Base-by-base conservation (phyloP, 176 grass and related monocot genomes). In the Oryza glumipatula region DNA sequence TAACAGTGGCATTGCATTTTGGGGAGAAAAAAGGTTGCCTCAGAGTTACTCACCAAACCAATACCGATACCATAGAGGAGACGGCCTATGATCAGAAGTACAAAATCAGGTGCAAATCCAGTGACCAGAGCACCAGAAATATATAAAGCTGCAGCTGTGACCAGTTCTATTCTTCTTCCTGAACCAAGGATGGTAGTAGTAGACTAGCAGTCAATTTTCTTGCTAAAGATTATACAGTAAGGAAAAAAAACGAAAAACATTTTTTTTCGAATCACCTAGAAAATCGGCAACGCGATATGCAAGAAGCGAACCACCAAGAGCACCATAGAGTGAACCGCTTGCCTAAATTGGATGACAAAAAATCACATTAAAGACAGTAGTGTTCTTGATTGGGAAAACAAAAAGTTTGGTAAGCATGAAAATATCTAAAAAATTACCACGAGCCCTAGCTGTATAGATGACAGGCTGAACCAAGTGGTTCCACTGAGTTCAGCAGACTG, bases 311-410 rank as follows among this genome's bases (percentile, higher is more conserved):
- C 96, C 96, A 35, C 83, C 86, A 85, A 99, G 96, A 67, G 96
- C 96, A 81, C 93, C 96, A 90, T 96, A 99, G 39, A 99, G 93
- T 56, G 96, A 99, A 71, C 91, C 91, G 68, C 96, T 99, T 13
- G 94, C 96, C 93, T 96, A 66, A 86, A 92, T 76, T 28, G 33
- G 68, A 70, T 24, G 52, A 2, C 47, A 91, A 80, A 12, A 60
- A 72, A 87, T n/a, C 13, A 79, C 56, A 65, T 47, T 82, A 72
- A 80, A 12, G 32, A 30, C 54, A 61, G 49, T 5, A 45, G 0
- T 51, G 35, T 78, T 68, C 39, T n/a, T 79, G 74, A 43, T 32
- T 41, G 14, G 69, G 7, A 73, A 76, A 70, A 47, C 17, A 0
- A 4, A 48, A 77, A 78, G 4, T 63, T 47, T 45, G 23, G 61